These are phyloP conservation scores for Colletotrichum scovillei DNA, from an alignment of 2,329 filamentous ascomycete genomes.

Conservation along the genomic window DNA sequence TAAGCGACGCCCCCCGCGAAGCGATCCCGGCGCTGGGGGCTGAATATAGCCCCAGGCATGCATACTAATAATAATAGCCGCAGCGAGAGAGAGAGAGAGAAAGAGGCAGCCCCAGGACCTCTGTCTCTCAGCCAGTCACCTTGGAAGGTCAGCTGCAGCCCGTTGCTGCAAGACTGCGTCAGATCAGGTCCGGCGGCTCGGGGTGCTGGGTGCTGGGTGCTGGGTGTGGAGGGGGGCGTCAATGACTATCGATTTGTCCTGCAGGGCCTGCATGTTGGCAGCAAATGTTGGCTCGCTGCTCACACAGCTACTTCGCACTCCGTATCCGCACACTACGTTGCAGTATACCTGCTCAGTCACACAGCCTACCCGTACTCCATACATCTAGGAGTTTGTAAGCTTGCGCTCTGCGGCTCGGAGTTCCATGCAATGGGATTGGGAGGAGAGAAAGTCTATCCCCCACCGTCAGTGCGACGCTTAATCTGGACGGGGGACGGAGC, in stretches of 20 bases:
- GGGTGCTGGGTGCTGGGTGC: constrained; percentile 6
- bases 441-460: background rate
- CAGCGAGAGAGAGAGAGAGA: background rate
- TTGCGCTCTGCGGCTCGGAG: constrained; percentile 14
- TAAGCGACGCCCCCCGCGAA: background rate
- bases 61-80: constrained; percentile 4
- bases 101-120: background rate
- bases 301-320: no score
- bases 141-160: background rate
- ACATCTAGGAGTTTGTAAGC: constrained; percentile 3
- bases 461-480: constrained; percentile 22
- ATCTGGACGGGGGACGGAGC: constrained; percentile 24
- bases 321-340: no score
- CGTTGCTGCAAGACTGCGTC: background rate
- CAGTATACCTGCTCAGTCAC: no score
- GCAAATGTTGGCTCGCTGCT: background rate
- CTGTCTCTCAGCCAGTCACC: constrained; percentile 3
- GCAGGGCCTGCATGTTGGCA: constrained; percentile 14
- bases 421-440: background rate
- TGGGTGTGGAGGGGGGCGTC: background rate
- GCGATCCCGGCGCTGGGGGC: constrained; percentile 1
- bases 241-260: constrained; percentile 25
- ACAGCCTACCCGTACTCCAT: no score
- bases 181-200: constrained; percentile 18
- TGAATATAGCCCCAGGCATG: constrained; percentile 12